Percentiles rank a stretch among this genome's conserved stretches.
Evolutionary conservation across 352 stramenopile species (phyloP).

Genomic region (Phytopythium boreale): DNA sequence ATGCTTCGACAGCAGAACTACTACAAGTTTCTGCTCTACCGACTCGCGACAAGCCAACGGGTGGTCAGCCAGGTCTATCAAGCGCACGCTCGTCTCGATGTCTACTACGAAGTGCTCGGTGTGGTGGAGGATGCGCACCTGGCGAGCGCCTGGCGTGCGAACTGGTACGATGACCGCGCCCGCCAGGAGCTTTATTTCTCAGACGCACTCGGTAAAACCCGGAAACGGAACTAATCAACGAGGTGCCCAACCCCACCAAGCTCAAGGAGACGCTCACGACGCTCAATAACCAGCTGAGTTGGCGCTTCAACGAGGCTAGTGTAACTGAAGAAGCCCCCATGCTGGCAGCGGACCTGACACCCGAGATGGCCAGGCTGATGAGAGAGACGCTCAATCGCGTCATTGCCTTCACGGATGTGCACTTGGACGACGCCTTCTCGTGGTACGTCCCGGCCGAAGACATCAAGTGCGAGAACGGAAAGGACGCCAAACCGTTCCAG

Average conservation of each 20-base stretch:
- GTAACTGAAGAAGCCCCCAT: too few species aligned
- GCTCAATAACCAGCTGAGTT: constrained; percentile 6
- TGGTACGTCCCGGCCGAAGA: constrained; percentile 25
- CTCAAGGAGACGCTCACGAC: constrained; percentile 18
- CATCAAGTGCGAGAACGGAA: not conserved
- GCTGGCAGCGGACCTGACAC: not conserved
- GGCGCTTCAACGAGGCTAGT: too few species aligned
- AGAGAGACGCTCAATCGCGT: constrained; percentile 10
- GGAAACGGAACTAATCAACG: constrained; percentile 14
- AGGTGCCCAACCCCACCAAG: constrained; percentile 16
- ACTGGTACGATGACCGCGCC: constrained; percentile 3
- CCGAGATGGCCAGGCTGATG: constrained; percentile 13
- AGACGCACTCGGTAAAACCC: too few species aligned
- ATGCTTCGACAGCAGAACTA: constrained; percentile 10
- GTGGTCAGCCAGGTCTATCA: constrained; percentile 5
- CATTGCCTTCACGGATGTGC: constrained; percentile 3
- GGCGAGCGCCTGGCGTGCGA: constrained; percentile 7
- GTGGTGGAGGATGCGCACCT: not conserved
- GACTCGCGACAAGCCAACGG: constrained; percentile 15
- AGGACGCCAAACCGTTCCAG: constrained; percentile 11
- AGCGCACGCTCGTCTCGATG: constrained; percentile 15
- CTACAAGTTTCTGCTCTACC: constrained; percentile 15
- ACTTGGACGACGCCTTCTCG: constrained; percentile 14
- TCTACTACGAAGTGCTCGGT: constrained; percentile 4
- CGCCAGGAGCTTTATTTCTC: constrained; percentile 13